Conservation (phyloP, 192 early-diverging fungal species). For the Rhizoclosmatium globosum region DNA sequence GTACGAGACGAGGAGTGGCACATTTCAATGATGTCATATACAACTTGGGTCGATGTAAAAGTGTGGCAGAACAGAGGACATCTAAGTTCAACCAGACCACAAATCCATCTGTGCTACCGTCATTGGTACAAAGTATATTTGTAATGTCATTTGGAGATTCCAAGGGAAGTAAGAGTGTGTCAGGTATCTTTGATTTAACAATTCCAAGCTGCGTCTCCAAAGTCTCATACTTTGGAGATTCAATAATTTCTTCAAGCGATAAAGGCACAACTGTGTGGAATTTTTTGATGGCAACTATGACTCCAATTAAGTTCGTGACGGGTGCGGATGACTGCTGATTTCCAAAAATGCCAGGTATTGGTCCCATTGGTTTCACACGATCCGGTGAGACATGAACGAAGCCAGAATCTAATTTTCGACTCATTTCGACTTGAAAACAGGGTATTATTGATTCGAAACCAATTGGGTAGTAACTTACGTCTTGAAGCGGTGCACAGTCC, state of each 20-base stretch:
- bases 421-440: neutral
- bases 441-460: too few species aligned
- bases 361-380: too few species aligned
- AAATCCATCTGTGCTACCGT: too few species aligned
- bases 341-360: too few species aligned
- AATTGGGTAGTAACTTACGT: neutral
- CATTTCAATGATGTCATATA: neutral
- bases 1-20: neutral
- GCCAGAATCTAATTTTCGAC: neutral
- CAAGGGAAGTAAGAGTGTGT: neutral
- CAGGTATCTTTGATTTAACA: neutral
- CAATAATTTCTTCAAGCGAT: neutral
- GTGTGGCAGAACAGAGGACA: neutral
- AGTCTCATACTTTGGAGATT: neutral
- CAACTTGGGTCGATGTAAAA: constrained; percentile 12
- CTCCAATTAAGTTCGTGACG: neutral
- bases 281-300: neutral
- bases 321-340: too few species aligned
- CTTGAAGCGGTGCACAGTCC: neutral
- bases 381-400: too few species aligned
- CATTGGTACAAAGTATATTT: neutral
- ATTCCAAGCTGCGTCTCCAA: neutral
- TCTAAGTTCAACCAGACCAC: neutral
- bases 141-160: neutral
- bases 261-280: neutral